Evolutionary conservation across 2,329 filamentous ascomycete genomes (phyloP).

Genomic region (Calonectria crousiana): DNA sequence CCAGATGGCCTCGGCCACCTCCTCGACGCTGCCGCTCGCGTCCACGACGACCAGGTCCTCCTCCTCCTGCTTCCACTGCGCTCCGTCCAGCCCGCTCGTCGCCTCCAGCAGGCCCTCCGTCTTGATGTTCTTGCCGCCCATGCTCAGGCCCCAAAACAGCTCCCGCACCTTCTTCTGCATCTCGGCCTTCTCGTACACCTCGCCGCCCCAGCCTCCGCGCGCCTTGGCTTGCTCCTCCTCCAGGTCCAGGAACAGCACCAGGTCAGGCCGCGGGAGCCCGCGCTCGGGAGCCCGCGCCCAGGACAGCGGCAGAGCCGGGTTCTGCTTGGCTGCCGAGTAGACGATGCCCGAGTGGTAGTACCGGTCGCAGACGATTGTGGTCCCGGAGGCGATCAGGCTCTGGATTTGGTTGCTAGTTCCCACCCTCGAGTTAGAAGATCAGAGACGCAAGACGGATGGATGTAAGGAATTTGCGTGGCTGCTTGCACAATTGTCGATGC

Average conservation of each 20-base stretch:
- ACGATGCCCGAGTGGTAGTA: slow-evolving; percentile 97
- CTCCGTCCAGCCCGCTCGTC: slow-evolving; percentile 37
- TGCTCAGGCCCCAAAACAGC: slow-evolving; percentile 73
- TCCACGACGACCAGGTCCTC: slow-evolving; percentile 68
- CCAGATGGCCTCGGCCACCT: slow-evolving; percentile 70
- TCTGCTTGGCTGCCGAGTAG: slow-evolving; percentile 90
- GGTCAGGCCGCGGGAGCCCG: slow-evolving; percentile 87
- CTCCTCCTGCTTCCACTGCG: slow-evolving; percentile 60
- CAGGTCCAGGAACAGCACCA: slow-evolving; percentile 89
- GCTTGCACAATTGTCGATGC: not conserved
- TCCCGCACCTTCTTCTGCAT: slow-evolving; percentile 85
- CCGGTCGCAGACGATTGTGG: slow-evolving; percentile 86
- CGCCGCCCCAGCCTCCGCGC: slow-evolving; percentile 88
- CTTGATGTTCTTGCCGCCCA: slow-evolving; percentile 57
- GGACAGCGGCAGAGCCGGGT: slow-evolving; percentile 73
- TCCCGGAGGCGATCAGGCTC: slow-evolving; percentile 71
- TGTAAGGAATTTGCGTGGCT: not conserved
- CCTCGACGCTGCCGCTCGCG: slow-evolving; percentile 66
- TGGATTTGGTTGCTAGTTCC: slow-evolving; percentile 62
- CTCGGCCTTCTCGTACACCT: slow-evolving; percentile 87
- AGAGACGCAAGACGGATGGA: not conserved
- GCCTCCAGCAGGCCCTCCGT: slow-evolving; percentile 39
- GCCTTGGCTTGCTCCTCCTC: slow-evolving; percentile 77
- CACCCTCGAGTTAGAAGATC: not conserved
- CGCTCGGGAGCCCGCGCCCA: slow-evolving; percentile 91